phyloP scores from a whole-genome alignment of 352 stramenopile genomes.

The Phytophthora hibernalis region DNA sequence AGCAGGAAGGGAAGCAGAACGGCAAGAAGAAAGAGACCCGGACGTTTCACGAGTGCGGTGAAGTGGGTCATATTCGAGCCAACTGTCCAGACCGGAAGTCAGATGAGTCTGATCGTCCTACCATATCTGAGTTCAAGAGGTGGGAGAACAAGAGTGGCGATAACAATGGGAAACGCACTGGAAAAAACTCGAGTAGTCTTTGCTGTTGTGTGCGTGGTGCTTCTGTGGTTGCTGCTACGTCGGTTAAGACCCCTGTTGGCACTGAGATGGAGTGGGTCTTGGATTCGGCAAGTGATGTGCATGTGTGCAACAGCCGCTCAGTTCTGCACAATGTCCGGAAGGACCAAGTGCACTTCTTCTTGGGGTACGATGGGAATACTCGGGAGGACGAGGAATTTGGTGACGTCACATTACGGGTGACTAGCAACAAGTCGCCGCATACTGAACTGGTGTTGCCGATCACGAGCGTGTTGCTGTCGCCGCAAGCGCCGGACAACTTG shows the following conservation, averaged over 20 bases:
- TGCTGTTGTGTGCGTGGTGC: background rate
- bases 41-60: background rate
- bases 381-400: background rate
- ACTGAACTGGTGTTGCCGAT: slow-evolving; percentile 1
- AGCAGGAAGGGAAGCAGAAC: no score
- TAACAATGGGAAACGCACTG: background rate
- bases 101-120: no score
- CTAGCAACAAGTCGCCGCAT: slow-evolving; percentile 12
- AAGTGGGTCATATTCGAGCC: slow-evolving; percentile 4
- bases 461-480: background rate
- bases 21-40: background rate
- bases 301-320: slow-evolving; percentile 7
- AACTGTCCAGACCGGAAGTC: no score
- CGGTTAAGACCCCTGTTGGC: slow-evolving; percentile 2
- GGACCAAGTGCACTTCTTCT: background rate
- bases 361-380: background rate
- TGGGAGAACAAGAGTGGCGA: background rate
- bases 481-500: slow-evolving; percentile 18
- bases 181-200: background rate
- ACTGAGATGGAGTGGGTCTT: slow-evolving; percentile 12
- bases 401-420: background rate
- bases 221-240: background rate
- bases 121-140: no score
- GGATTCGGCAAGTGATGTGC: slow-evolving; percentile 14
- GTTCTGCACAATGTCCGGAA: background rate